phyloP scores from a whole-genome alignment of 2,329 filamentous ascomycete genomes.

The Rutstroemia sp. region DNA sequence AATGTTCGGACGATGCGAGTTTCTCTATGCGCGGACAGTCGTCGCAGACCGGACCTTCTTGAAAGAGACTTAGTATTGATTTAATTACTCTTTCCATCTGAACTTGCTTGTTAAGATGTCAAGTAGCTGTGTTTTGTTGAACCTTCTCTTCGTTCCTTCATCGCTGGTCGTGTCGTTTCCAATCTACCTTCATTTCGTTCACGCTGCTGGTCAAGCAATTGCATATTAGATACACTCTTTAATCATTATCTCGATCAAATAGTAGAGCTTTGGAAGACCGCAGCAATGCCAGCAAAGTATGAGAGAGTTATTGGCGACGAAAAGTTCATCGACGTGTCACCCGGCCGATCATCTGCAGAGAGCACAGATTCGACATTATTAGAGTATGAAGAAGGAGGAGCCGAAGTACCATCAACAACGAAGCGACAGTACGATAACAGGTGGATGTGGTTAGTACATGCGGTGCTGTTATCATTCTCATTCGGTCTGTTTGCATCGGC shows the following conservation, averaged over 20 bases:
- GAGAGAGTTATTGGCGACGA: conserved; percentile 20
- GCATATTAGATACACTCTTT: not conserved
- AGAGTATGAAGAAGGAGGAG: conserved; percentile 15
- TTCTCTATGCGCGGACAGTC: too few relatives aligned
- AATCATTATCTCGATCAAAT: not conserved
- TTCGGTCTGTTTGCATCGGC: conserved; percentile 23
- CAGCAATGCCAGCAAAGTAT: conserved; percentile 23
- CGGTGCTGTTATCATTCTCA: conserved; percentile 21
- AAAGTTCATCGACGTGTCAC: conserved; percentile 18
- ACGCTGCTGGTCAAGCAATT: not conserved
- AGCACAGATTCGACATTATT: conserved; percentile 17
- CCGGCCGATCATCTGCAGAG: conserved; percentile 18
- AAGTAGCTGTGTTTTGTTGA: not conserved
- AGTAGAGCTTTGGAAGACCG: too few relatives aligned
- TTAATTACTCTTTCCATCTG: not conserved
- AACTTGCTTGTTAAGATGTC: not conserved
- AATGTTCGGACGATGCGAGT: not conserved
- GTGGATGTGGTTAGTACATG: conserved; percentile 27
- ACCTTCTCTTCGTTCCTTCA: not conserved
- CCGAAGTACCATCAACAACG: not conserved
- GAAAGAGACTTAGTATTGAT: too few relatives aligned
- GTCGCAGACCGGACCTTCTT: too few relatives aligned
- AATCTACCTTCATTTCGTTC: not conserved
- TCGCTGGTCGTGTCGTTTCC: not conserved
- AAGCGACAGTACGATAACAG: conserved; percentile 10